Evolutionary conservation across 2,329 filamentous ascomycete species (phyloP), one percentile per base, ranked within the genome.

Genomic region (Ilyonectria robusta): DNA sequence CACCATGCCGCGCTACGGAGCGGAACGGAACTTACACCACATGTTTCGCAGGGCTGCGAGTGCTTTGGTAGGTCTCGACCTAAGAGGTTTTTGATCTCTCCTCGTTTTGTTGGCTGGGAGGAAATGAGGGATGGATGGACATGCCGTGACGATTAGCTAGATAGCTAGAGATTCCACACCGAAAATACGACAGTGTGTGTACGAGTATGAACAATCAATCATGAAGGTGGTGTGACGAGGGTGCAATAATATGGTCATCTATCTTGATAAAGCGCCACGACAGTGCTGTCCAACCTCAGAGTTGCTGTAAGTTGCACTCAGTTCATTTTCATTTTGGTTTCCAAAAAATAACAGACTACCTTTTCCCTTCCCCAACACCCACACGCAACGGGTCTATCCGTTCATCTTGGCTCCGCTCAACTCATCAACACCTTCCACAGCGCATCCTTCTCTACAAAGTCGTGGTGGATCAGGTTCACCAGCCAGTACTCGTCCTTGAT

Each of bases 391-490:
- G 21, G n/a, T 35, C n/a, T 31, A 15, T 48, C 40, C 19, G 59
- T 21, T 21, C 21, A 46, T 17, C 21, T 47, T 26, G 13, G 44
- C 48, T 65, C 57, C 56, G 37, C 59, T 72, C 77, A 83, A 46
- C 77, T 79, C 59, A 85, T 77, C 75, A 95, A 81, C 69, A 94
- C 81, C 54, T 91, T 84, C 93, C 94, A 96, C 74, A 96, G 78
- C 26, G 89, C 92, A 55, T 93, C 87, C 67, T 85, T 84, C 56
- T 94, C 88, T 15, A 94, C 84, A 79, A 88, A 96, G 60, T 92
- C 91, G 75, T 95, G 93, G 80, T 94, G 92, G 74, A 96, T 95
- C 64, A 96, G 87, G 83, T 97, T 98, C 48, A 98, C 94, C 73
- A 99, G 83, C 93, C 95, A 98, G 71, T 89, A 87, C 74, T 94